Evolutionary conservation across 1,284 basidiomycete genomes (phyloP), one percentile per base, ranked within the genome.

Genomic region (Peniophora sp.): DNA sequence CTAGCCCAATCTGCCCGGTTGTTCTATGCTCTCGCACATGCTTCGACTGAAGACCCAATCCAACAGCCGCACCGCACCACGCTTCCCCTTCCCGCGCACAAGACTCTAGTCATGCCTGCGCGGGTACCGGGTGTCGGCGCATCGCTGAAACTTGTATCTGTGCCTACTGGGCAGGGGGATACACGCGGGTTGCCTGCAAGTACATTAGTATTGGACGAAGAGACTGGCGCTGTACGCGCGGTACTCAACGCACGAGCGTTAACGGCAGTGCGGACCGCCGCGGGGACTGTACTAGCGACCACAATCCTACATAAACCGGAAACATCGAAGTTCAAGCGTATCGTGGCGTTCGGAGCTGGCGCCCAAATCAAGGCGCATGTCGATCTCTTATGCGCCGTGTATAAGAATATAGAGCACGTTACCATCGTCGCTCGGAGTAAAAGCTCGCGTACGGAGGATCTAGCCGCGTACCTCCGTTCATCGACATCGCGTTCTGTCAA

Each of bases 221-320:
- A 60, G 3, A 81, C 77, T 0, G 92, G 91, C 1, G 67, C 68
- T 2, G 75, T 83, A 10, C 81, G 75, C 55, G 89, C 86, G 0
- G 66, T 94, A 14, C 68, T 94, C 23, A 93, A 94, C 60, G 83
- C 92, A 1, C 70, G 83, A 39, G 72, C 71, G 36, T 66, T 95
- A 53, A 94, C 92, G 0, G 86, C 89, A 1, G 64, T 92, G 44
- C 66, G 92, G 45, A 95, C 87, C 52, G 90, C 89, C 46, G 87
- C 85, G 56, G 87, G 86, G 32, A 92, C 89, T 0, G 69, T 89
- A 1, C 73, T 92, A 8, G 85, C 87, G 3, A 78, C 81, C 0
- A 75, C 69, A 16, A 64, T 85, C 2, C 69, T 84, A 8, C 68
- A 75, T 0, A 63, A 70, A 12, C 63, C 70, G 2, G 56, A 56